A percentile compares a stretch with the other conserved stretches of the same genome.
These are phyloP conservation scores for Solanum sitiens DNA, from an alignment of 257 asterid genomes.

Conservation along the genomic window DNA sequence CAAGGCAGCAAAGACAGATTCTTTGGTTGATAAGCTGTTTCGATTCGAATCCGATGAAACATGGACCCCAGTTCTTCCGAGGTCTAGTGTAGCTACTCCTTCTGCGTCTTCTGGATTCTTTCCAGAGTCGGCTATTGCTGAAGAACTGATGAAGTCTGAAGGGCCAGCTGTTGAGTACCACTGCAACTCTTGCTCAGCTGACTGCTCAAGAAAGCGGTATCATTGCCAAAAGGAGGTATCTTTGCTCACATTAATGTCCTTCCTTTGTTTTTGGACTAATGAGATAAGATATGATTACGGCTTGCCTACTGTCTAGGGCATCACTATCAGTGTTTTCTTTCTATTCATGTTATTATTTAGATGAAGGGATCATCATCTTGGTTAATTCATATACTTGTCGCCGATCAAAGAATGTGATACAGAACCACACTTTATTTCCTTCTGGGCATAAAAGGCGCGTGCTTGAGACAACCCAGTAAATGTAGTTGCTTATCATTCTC, in stretches of 20 bases:
- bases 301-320: not conserved
- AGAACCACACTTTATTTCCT: not conserved
- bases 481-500: not conserved
- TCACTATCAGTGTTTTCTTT: not conserved
- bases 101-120: slow-evolving; percentile 55
- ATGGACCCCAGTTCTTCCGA: slow-evolving; percentile 40
- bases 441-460: not conserved
- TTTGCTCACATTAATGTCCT: not conserved
- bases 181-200: slow-evolving; percentile 94
- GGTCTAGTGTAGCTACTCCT: slow-evolving; percentile 34
- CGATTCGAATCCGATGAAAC: slow-evolving; percentile 64
- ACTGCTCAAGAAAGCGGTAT: slow-evolving; percentile 95
- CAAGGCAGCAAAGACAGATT: slow-evolving; percentile 27
- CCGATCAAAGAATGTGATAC: not conserved
- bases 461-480: not conserved
- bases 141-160: slow-evolving; percentile 86
- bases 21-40: slow-evolving; percentile 57
- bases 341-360: not conserved
- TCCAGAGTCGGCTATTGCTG: slow-evolving; percentile 63
- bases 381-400: not conserved
- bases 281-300: not conserved
- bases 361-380: not conserved
- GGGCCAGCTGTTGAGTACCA: slow-evolving; percentile 86
- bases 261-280: not conserved
- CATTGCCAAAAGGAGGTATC: slow-evolving; percentile 98